Evolutionary conservation across 768 basidiomycete genomes (phyloP).

Genomic region (Rhodotorula babjevae): DNA sequence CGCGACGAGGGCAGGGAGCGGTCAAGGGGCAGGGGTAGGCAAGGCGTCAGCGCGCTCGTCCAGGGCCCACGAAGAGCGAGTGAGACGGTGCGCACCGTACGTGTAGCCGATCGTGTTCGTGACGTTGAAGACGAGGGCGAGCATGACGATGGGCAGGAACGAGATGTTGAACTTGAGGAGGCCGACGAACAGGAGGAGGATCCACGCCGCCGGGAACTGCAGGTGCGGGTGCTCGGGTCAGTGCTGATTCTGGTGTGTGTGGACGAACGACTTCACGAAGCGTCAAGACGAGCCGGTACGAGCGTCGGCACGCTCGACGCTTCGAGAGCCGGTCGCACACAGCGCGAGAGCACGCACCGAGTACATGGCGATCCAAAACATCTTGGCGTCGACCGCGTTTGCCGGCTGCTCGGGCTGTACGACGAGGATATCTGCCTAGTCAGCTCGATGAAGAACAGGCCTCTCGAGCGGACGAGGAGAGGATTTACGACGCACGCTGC

Average conservation of each 20-base stretch:
- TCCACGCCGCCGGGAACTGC: conserved; percentile 88
- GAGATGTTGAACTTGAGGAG: conserved; percentile 67
- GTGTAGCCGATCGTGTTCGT: conserved; percentile 96
- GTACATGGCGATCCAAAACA: conserved; percentile 38
- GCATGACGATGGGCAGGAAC: conserved; percentile 86
- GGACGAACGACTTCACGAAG: too few species aligned
- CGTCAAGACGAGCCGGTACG: too few species aligned
- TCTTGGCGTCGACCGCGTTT: conserved; percentile 82
- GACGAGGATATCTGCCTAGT: too few species aligned
- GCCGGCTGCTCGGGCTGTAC: conserved; percentile 36
- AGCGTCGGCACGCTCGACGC: not conserved
- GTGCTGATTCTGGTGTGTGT: not conserved
- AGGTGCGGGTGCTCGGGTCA: not conserved
- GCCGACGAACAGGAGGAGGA: conserved; percentile 78
- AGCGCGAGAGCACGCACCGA: conserved; percentile 15
- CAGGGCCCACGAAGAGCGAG: not conserved
- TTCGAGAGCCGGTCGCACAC: too few species aligned
- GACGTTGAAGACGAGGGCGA: conserved; percentile 92
- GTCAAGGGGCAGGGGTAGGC: too few species aligned
- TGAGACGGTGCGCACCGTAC: conserved; percentile 62
- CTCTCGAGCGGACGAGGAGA: too few species aligned
- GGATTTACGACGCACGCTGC: conserved; percentile 79
- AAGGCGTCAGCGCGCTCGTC: too few species aligned
- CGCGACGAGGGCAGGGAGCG: too few species aligned
- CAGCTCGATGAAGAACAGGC: too few species aligned